These are phyloP conservation scores for Penicillium soppii DNA, from an alignment of 495 filamentous ascomycete species.

Conservation along the genomic window DNA sequence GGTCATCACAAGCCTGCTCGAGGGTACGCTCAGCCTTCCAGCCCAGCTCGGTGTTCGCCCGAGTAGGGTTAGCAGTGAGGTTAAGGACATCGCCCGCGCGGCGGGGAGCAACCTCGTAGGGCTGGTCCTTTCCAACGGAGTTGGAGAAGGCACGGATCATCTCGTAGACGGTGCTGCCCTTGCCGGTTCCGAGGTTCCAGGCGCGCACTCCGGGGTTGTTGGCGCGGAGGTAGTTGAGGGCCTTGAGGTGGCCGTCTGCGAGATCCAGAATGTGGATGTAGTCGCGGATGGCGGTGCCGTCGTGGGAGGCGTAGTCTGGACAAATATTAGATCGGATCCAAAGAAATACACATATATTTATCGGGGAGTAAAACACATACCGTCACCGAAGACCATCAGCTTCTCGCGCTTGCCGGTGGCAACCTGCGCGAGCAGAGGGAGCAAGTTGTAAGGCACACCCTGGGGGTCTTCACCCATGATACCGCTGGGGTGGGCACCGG, in stretches of 20 bases:
- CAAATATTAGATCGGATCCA: constrained; percentile 13
- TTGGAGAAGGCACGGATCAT: constrained; percentile 93
- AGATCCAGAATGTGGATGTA: constrained; percentile 88
- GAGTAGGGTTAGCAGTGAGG: constrained; percentile 85
- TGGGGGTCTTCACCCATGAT: constrained; percentile 99
- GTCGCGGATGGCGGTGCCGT: constrained; percentile 78
- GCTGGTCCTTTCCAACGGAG: constrained; percentile 79
- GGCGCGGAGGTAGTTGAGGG: constrained; percentile 86
- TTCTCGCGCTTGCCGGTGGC: constrained; percentile 94
- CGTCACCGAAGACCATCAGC: constrained; percentile 89
- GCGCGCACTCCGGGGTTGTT: constrained; percentile 89
- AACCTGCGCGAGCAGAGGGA: constrained; percentile 92
- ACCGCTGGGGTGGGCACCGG: constrained; percentile 89
- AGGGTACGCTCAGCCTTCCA: constrained; percentile 92
- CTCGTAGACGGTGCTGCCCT: constrained; percentile 92
- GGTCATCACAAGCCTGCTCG: constrained; percentile 88
- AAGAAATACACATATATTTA: background rate
- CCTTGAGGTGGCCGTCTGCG: constrained; percentile 83
- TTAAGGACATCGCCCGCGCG: constrained; percentile 90
- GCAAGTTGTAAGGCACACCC: constrained; percentile 92
- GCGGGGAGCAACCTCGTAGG: constrained; percentile 82
- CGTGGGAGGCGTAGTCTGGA: constrained; percentile 82
- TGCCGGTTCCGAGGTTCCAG: constrained; percentile 97
- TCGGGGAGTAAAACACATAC: constrained; percentile 48
- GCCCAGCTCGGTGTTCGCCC: constrained; percentile 81